Conservation (phyloP, 2,329 filamentous ascomycete genomes). For the Pseudogymnoascus verrucosus region DNA sequence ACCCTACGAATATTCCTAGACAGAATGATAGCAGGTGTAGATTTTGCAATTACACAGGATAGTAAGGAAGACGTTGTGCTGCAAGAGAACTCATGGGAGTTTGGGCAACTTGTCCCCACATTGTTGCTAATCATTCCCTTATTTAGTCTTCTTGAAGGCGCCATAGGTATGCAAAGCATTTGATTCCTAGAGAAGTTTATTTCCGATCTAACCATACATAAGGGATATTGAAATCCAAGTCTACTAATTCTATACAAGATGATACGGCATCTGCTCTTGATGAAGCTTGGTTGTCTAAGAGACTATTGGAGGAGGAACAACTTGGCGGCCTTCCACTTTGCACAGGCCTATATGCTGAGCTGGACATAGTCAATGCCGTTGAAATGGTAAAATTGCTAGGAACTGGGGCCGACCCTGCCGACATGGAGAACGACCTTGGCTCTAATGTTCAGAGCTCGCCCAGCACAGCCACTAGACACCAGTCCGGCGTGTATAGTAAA, state of each 20-base stretch:
- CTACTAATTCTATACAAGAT: background rate
- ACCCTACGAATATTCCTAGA: background rate
- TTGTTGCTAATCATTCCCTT: background rate
- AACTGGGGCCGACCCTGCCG: background rate
- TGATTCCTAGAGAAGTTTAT: background rate
- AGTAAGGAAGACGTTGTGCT: background rate
- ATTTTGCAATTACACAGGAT: background rate
- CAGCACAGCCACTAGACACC: background rate
- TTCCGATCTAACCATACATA: background rate
- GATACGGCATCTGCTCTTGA: background rate
- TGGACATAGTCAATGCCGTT: background rate
- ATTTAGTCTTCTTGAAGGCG: background rate
- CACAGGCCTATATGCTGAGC: background rate
- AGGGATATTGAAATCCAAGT: background rate
- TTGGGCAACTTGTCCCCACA: background rate
- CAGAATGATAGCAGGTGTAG: background rate
- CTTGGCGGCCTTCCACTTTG: background rate
- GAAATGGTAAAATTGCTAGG: background rate
- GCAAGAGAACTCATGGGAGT: background rate
- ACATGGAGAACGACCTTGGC: background rate
- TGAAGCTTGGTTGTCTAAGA: background rate
- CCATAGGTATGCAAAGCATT: background rate
- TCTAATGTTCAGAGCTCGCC: background rate
- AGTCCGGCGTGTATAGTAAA: background rate
- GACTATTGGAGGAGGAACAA: background rate